Conservation (phyloP, 2,329 filamentous ascomycete species). For the Tolypocladium pustulatum region DNA sequence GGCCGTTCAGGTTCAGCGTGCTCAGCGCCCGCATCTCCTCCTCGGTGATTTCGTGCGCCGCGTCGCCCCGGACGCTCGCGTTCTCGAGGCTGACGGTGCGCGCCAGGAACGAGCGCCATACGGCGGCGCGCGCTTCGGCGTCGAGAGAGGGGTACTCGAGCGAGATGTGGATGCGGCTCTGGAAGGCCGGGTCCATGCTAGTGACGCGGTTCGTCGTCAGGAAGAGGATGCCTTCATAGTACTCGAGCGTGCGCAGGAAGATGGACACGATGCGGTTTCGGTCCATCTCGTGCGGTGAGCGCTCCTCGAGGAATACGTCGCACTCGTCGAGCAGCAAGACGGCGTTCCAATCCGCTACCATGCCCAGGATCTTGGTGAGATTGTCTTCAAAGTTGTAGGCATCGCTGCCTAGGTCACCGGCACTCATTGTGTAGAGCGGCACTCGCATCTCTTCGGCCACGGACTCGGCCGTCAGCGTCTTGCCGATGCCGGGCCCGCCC, state of each 20-base stretch:
- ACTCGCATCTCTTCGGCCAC: slow-evolving; percentile 38
- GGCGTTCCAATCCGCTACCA: slow-evolving; percentile 46
- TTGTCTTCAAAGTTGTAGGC: slow-evolving; percentile 54
- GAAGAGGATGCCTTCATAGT: slow-evolving; percentile 38
- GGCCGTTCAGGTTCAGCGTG: slow-evolving; percentile 31
- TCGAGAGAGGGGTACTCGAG: slow-evolving; percentile 35
- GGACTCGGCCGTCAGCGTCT: slow-evolving; percentile 37
- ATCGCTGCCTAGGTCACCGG: slow-evolving; percentile 62
- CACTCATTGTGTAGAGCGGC: slow-evolving; percentile 41
- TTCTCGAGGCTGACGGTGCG: slow-evolving; percentile 14
- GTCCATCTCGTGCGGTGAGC: slow-evolving; percentile 20
- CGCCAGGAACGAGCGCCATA: slow-evolving; percentile 29
- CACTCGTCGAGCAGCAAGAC: slow-evolving; percentile 24
- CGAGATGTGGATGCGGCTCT: slow-evolving; percentile 36
- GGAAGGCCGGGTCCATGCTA: slow-evolving; percentile 35
- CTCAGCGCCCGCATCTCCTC: slow-evolving; percentile 24
- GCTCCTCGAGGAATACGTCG: slow-evolving; percentile 33
- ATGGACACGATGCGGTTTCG: slow-evolving; percentile 24
- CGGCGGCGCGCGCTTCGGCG: slow-evolving; percentile 19
- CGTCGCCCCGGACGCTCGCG: slow-evolving; percentile 10
- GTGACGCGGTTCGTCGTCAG: slow-evolving; percentile 36
- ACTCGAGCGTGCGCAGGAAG: slow-evolving; percentile 33
- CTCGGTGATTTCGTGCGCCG: slow-evolving; percentile 19
- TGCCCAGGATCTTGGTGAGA: slow-evolving; percentile 44
- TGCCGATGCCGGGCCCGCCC: slow-evolving; percentile 38